Base-by-base conservation (phyloP, 1,139 yeast genomes). In the Suhomyces anneliseae region DNA sequence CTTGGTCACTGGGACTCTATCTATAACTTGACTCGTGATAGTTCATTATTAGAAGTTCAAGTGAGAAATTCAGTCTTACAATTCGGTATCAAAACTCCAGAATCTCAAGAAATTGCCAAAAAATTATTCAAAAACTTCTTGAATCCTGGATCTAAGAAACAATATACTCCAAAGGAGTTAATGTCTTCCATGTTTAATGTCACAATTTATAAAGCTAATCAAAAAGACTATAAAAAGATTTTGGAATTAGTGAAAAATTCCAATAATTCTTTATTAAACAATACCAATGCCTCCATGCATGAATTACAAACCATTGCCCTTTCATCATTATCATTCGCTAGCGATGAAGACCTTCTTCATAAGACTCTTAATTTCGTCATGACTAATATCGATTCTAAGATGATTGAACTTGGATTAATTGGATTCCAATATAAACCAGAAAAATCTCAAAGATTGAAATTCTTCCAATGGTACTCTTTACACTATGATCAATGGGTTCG, bases 201-300 rank as follows among this genome's bases (percentile, higher is more conserved):
- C 74, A 34, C 62, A 69, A 36, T 69, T 61, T 42, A 63, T 41
- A 60, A 66, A 26, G 72, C 74, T 6, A 67, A 62, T 31, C 66
- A 72, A 45, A 77, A 79, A 51, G 82, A 79, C 36, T 84, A 82
- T 70, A 83, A 83, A 59, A 82, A 78, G 54, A 64, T 82, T 3
- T 64, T 76, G 36, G 79, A 78, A 36, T 60, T 82, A 19, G 78
- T 77, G 8, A 80, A 81, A 49, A 75, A 75, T 50, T 71, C 84
- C 9, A 69, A 74, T 42, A 62, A 64, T 9, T 66, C 74, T 14
- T 60, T 62, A 34, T 58, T 70, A 46, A 64, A 60, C 27, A 66
- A 74, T 50, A 63, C 79, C 14, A 65, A 70, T 46, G 62, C 59
- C 7, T 47, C 58, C 8, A 49, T 58, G 1, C 55, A 57, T n/a